Evolutionary conservation across 176 grass and related monocot species (phyloP).

Genomic region (Oropetium thomaeum): DNA sequence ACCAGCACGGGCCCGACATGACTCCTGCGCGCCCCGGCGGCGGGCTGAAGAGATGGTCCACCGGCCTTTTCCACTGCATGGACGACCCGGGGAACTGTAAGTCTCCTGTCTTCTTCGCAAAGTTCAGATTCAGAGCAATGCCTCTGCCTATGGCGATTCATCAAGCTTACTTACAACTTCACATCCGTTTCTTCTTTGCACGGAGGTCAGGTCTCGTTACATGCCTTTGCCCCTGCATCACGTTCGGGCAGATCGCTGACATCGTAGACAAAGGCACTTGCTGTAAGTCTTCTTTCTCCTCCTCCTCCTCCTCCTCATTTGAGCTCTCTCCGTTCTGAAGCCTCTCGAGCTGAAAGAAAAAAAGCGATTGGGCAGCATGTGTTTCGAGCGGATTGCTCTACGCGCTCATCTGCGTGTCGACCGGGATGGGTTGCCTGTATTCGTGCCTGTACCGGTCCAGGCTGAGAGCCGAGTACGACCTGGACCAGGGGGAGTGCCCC

Average conservation of each 20-base stretch:
- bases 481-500: constrained; percentile 62
- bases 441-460: constrained; percentile 83
- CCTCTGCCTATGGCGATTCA: not conserved
- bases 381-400: constrained; percentile 46
- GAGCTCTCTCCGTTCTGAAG: not conserved
- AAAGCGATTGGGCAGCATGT: constrained; percentile 44
- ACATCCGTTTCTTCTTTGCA: not conserved
- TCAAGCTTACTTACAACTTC: not conserved
- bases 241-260: constrained; percentile 87
- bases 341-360: not conserved
- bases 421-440: constrained; percentile 74
- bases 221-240: constrained; percentile 84
- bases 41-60: constrained; percentile 64
- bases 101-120: not conserved
- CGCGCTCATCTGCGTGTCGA: constrained; percentile 37
- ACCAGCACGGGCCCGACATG: constrained; percentile 44
- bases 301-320: not conserved
- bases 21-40: constrained; percentile 22
- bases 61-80: constrained; percentile 95
- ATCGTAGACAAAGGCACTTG: constrained; percentile 79
- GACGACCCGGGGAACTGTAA: constrained; percentile 97
- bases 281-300: constrained; percentile 44
- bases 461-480: constrained; percentile 66
- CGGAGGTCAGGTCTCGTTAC: constrained; percentile 76
- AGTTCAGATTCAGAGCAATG: not conserved